Evolutionary conservation across 202 grass and related monocot species (phyloP), one percentile per base, ranked within the genome.

Genomic region (Musa balbisiana): DNA sequence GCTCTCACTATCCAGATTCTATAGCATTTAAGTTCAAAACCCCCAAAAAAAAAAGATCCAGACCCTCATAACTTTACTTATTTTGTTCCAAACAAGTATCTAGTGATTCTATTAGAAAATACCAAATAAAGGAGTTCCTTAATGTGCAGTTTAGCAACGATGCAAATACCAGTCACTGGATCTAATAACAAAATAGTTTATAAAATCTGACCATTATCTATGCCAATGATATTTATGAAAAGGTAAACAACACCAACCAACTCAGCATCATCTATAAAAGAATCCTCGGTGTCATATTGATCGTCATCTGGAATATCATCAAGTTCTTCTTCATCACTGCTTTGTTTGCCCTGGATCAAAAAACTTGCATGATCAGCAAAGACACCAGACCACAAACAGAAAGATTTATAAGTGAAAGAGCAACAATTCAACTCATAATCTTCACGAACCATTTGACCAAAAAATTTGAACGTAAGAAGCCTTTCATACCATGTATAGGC

Each of bases 201-300:
- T 22, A 73, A 43, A 26, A 55, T 27, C 51, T 27, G 8, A 73
- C 11, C 13, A 58, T 19, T 58, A 27, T 10, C 25, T 74, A 58
- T 58, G 11, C 15, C 12, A 58, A 29, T 17, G 9, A 14, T 10
- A 26, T 16, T 55, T 9, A 10, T 29, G 16, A 20, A 81, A 51
- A 49, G 58, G 5, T 51, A 74, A 53, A 26, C 76, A 83, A 62
- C 80, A 88, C 84, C 76, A 84, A 99, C 95, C 96, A 99, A 82
- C 82, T 99, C 96, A 12, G 87, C 82, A 72, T 99, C 96, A 77
- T 99, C 96, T 79, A 99, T 99, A 76, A 99, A 99, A 67, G 96
- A 99, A 88, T 99, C 96, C 76, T 99, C 91, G 33, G 96, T 99
- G 54, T 95, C 91, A 81, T 99, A 99, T 77, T 99, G 91, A 89